These are phyloP conservation scores for Fragaria ananassa DNA, from an alignment of 306 rosid species.

Conservation along the genomic window DNA sequence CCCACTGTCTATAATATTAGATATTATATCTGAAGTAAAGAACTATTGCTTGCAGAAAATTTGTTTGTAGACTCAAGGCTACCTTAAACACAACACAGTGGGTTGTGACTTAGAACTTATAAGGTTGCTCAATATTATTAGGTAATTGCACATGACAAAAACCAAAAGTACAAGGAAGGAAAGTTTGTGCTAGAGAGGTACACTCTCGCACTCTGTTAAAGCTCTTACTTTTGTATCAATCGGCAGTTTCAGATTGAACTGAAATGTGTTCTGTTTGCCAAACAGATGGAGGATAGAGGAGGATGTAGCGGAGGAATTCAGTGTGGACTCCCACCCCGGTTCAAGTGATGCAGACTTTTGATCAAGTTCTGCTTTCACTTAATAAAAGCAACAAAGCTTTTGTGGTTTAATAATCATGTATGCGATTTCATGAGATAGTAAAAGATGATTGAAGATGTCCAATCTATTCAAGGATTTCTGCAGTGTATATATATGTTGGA, in stretches of 20 bases:
- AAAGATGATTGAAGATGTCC: neutral
- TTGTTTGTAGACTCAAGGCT: neutral
- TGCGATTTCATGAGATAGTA: neutral
- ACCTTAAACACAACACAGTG: conserved; percentile 8
- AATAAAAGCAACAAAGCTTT: conserved; percentile 30
- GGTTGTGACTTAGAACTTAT: neutral
- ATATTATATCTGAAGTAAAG: neutral
- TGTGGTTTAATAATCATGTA: neutral
- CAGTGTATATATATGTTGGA: neutral
- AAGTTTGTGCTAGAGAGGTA: conserved; percentile 84
- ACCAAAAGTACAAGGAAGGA: conserved; percentile 74
- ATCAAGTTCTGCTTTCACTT: conserved; percentile 31
- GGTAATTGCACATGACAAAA: conserved; percentile 72
- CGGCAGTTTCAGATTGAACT: conserved; percentile 8
- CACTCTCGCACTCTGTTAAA: neutral
- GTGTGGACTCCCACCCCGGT: conserved; percentile 48
- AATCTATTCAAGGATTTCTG: neutral
- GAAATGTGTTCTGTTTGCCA: neutral
- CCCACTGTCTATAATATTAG: neutral
- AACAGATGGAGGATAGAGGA: conserved; percentile 63
- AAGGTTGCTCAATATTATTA: conserved; percentile 27
- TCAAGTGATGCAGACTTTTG: conserved; percentile 67
- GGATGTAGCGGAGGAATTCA: conserved; percentile 53
- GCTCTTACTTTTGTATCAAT: conserved; percentile 2
- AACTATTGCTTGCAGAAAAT: neutral